Base-by-base conservation (phyloP, 2,329 filamentous ascomycete species). In the Penicillium frequentans region DNA sequence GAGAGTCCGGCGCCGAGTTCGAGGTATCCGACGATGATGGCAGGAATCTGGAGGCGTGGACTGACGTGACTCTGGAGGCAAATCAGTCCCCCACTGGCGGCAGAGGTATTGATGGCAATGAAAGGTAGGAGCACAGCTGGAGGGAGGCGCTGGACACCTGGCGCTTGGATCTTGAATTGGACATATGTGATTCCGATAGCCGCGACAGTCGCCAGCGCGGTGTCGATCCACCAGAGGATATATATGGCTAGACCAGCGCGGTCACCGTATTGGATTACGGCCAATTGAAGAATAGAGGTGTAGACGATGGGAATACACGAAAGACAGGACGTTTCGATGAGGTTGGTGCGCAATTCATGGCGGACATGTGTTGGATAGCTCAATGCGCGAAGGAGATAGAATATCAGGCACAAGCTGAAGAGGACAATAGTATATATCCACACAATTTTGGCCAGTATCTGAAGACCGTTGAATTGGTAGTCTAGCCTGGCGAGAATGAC, bases 221-320 rank as follows among this genome's bases (percentile, higher is more conserved):
- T 68, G 23, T 70, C 67, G 14, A 75, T 67, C 75, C 76, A 79
- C 76, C 77, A 79, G 26, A 79, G 68, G 16, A 77, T 62, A 56
- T 71, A 75, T 5, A 70, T 65, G 23, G 67, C 61, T 9, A 75
- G 39, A 3, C 69, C 68, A 11, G 63, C 60, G 13, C 53, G 49
- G 19, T 66, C 64, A 59, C 69, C 73, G 52, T 71, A 68, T 33
- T 66, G 47, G 5, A 74, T 67, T 2, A 66, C 88, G 68, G 96
- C 86, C 56, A 74, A 68, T 14, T 75, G 61, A 29, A 70, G 66
- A 47, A 75, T 72, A 3, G 68, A 65, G 7, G 69, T 70, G 52
- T 70, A 74, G 1, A 73, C 66, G 55, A 78, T 75, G 26, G 66
- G 63, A 52, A 76, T 70, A 63, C 73, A 76, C 24, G 73, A 62